Conservation (phyloP, 1,284 basidiomycete genomes). For the Boletellus deceptivus region DNA sequence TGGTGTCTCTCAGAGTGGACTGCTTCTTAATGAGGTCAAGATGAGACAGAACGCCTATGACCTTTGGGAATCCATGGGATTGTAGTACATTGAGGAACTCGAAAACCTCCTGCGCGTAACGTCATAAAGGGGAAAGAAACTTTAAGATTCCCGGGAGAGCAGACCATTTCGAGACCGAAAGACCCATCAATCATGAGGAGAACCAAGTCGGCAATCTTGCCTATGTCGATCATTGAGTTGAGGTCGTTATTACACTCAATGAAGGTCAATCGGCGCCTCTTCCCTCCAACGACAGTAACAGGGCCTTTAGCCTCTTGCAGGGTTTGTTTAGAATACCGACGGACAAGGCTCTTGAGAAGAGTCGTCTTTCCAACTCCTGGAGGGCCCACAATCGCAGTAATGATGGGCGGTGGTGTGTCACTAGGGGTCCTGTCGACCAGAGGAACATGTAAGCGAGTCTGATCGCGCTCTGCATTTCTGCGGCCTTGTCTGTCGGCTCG, state of each 20-base stretch:
- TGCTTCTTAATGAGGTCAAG: conserved; percentile 97
- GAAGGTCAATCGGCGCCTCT: conserved; percentile 91
- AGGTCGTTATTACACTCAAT: conserved; percentile 98
- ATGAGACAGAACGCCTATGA: conserved; percentile 95
- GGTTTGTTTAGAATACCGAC: conserved; percentile 94
- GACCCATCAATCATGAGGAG: conserved; percentile 97
- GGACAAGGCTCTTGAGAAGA: conserved; percentile 87
- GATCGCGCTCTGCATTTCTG: conserved; percentile 90
- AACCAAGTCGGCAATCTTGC: conserved; percentile 94
- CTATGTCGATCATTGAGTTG: conserved; percentile 97
- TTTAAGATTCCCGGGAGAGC: conserved; percentile 15
- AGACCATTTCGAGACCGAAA: conserved; percentile 98
- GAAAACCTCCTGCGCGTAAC: conserved; percentile 82
- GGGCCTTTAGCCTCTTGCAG: conserved; percentile 90
- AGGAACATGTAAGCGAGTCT: conserved; percentile 94
- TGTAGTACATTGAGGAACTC: conserved; percentile 98
- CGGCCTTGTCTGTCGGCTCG: conserved; percentile 87
- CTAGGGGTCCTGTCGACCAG: conserved; percentile 93
- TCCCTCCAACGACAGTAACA: conserved; percentile 93
- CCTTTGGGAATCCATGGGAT: conserved; percentile 97
- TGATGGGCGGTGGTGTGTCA: conserved; percentile 89
- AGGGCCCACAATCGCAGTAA: conserved; percentile 96
- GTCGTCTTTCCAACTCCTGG: conserved; percentile 98
- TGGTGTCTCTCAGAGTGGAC: conserved; percentile 83
- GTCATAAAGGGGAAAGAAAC: background rate